Percentiles rank a stretch among this genome's conserved stretches.
phyloP scores from a whole-genome alignment of 768 basidiomycete species.

The Kondoa subrosea region DNA sequence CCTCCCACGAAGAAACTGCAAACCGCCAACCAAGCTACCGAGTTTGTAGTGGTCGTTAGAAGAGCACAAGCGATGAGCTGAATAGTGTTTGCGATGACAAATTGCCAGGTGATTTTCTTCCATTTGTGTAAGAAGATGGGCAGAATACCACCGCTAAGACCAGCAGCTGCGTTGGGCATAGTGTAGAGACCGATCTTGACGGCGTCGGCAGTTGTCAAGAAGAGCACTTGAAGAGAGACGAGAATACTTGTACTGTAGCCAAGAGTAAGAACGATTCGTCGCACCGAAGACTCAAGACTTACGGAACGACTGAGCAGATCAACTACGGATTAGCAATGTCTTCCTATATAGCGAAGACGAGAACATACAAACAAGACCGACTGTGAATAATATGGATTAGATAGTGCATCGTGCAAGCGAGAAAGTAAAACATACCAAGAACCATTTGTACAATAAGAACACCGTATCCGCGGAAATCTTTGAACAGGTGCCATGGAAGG shows the following conservation, averaged over 20 bases:
- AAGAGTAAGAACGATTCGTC: too few species aligned
- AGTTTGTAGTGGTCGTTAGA: too few species aligned
- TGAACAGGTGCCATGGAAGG: too few species aligned
- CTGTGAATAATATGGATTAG: neutral
- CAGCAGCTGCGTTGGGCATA: neutral
- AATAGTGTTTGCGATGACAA: neutral
- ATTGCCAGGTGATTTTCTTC: neutral
- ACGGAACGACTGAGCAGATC: too few species aligned
- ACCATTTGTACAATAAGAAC: neutral
- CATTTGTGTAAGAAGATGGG: neutral
- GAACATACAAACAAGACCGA: neutral
- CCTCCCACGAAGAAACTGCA: too few species aligned
- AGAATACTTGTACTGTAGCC: too few species aligned
- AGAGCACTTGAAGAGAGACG: too few species aligned
- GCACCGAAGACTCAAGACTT: too few species aligned
- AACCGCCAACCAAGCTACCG: too few species aligned
- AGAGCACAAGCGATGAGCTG: neutral
- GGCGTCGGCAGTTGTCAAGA: neutral
- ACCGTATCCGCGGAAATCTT: too few species aligned
- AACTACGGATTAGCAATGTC: too few species aligned
- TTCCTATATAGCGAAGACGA: neutral
- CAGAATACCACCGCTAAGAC: neutral
- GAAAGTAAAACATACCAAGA: neutral
- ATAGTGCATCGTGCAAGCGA: neutral
- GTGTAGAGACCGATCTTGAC: neutral